Evolutionary conservation across 2,329 filamentous ascomycete species (phyloP), one percentile per base, ranked within the genome.

Genomic region (Alternaria postmessia): DNA sequence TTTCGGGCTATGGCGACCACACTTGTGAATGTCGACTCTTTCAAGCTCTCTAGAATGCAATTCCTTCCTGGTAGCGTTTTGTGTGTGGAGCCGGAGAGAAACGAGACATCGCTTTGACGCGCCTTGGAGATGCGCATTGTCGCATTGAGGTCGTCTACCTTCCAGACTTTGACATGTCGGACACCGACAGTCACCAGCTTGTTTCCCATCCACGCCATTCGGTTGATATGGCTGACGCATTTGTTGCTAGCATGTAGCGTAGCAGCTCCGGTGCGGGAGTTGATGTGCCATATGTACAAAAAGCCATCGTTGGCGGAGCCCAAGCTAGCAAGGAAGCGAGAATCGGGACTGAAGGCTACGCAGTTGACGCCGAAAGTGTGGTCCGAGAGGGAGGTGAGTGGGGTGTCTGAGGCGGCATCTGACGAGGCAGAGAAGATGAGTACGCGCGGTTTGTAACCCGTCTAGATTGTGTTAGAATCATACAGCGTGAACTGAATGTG

Each of bases 81-180:
- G 68, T 77, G 74, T 3, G 59, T 68, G 34, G 73, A 73, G 69
- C 75, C 69, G 47, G 74, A 65, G 54, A 73, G 87, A 87, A 72
- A 85, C 78, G 69, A 70, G 11, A 69, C 51, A 26, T 79, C 74
- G 60, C 75, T 76, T 57, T 75, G 75, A 32, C 77, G 76, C 7
- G 66, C 52, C 56, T 75, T 78, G 12, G 69, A 63, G 0, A 68
- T 55, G 22, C 91, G 90, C 20, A 65, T 49, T 5, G 81, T 80
- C 18, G 84, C 80, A 42, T 74, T 82, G 57, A 72, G 80, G 26
- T 94, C 92, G 36, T 95, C 91, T 11, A 95, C 85, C 67, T 90
- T 89, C 95, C 95, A 99, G 51, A 96, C 87, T 79, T 97, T 98
- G 77, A 97, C 88, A 80, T 97, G 94, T 26, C 95, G 88, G 52